A percentile compares a stretch with the other conserved stretches of the same genome.
Evolutionary conservation across 495 filamentous ascomycete genomes (phyloP).

Genomic region (Penicillium soppii): DNA sequence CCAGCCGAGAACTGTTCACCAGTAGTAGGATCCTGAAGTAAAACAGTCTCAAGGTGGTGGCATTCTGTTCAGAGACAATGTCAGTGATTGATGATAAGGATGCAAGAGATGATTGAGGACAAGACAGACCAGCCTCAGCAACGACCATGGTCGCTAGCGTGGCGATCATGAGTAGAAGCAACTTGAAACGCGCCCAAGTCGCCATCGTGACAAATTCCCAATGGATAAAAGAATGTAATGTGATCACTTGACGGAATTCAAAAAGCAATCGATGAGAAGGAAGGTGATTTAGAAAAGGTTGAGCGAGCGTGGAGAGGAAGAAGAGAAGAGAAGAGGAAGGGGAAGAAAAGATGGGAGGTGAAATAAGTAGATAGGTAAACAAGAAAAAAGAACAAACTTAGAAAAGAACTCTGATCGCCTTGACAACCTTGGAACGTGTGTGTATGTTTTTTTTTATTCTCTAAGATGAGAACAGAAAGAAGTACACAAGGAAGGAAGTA

Average conservation of each 20-base stretch:
- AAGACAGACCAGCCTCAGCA: neutral
- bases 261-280: constrained; percentile 1
- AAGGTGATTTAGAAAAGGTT: neutral
- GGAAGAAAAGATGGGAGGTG: neutral
- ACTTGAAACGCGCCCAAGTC: neutral
- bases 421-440: neutral
- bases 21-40: constrained; percentile 9
- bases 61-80: neutral
- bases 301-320: neutral
- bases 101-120: neutral
- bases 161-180: constrained; percentile 1
- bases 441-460: neutral
- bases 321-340: neutral
- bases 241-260: neutral
- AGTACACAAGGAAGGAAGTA: neutral
- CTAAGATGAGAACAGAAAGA: neutral
- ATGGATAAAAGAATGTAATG: neutral
- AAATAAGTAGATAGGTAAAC: constrained; percentile 2
- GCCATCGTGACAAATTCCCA: neutral
- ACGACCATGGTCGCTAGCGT: neutral
- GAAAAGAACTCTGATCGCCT: neutral
- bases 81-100: neutral
- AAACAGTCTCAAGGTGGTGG: neutral
- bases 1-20: constrained; percentile 5
- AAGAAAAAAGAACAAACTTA: neutral